These are phyloP conservation scores for Lindgomyces ingoldianus DNA, from an alignment of 495 filamentous ascomycete genomes.

Conservation along the genomic window DNA sequence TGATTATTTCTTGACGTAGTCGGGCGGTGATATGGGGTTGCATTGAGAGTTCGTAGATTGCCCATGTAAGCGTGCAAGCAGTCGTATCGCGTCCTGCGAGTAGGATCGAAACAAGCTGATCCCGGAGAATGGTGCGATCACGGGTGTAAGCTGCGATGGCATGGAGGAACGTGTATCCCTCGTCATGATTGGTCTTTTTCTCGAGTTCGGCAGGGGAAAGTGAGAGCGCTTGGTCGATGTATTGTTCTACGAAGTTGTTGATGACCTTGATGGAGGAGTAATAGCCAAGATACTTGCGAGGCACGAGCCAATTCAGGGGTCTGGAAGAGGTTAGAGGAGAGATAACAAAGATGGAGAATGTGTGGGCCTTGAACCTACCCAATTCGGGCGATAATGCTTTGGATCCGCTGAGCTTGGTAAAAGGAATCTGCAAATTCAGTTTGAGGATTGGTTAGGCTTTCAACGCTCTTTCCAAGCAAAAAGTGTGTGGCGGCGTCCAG, in stretches of 20 bases:
- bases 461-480: conserved; percentile 55
- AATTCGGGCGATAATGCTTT: conserved; percentile 51
- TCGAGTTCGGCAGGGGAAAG: conserved; percentile 55
- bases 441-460: conserved; percentile 55
- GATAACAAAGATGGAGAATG: too few relatives aligned
- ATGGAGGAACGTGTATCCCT: conserved; percentile 50
- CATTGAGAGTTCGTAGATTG: conserved; percentile 72
- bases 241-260: conserved; percentile 55
- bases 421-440: conserved; percentile 57
- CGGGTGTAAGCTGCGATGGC: conserved; percentile 46
- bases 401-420: conserved; percentile 54
- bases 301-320: conserved; percentile 50
- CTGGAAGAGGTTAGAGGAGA: conserved; percentile 1
- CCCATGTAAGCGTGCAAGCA: conserved; percentile 66
- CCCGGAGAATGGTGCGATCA: conserved; percentile 45
- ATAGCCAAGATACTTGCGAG: conserved; percentile 47
- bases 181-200: conserved; percentile 46
- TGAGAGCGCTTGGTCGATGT: conserved; percentile 54
- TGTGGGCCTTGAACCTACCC: too few relatives aligned
- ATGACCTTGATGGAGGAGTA: conserved; percentile 48
- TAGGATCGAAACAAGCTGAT: conserved; percentile 46
- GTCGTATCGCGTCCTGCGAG: conserved; percentile 49
- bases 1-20: conserved; percentile 71
- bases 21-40: conserved; percentile 65
- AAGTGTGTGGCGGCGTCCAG: conserved; percentile 63